These are phyloP conservation scores for Medakamo hakoo DNA, from an alignment of 139 green algal genomes.

Conservation along the genomic window DNA sequence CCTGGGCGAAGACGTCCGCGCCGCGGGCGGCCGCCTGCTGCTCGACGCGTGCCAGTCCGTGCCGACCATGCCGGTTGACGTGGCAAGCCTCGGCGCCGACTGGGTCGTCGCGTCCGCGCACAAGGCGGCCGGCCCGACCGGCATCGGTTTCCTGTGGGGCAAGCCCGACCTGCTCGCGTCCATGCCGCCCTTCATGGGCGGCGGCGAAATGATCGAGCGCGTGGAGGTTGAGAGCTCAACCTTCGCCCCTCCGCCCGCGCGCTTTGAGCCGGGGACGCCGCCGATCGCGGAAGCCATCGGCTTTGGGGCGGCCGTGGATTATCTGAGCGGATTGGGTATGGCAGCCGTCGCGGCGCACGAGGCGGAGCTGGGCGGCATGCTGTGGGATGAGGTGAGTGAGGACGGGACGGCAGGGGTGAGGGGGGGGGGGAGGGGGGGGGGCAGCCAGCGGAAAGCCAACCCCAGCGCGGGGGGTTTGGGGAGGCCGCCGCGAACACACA, in stretches of 20 bases:
- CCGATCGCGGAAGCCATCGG: constrained; percentile 74
- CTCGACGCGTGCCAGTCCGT: constrained; percentile 94
- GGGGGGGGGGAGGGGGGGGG: background rate
- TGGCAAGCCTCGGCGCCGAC: constrained; percentile 74
- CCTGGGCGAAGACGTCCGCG: constrained; percentile 37
- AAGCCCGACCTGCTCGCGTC: constrained; percentile 57
- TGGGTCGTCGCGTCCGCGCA: constrained; percentile 88
- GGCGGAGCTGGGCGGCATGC: constrained; percentile 57
- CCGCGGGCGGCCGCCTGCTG: constrained; percentile 67
- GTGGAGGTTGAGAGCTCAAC: constrained; percentile 86
- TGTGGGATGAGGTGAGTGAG: constrained; percentile 11
- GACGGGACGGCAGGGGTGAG: no score
- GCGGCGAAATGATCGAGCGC: constrained; percentile 96
- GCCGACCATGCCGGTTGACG: constrained; percentile 87
- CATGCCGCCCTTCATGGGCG: constrained; percentile 93
- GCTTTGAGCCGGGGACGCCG: constrained; percentile 95
- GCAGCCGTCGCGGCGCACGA: constrained; percentile 55
- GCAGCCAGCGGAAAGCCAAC: no score
- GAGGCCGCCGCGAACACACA: no score
- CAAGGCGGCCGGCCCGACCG: constrained; percentile 94
- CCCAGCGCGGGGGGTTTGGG: no score
- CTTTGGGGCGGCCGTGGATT: constrained; percentile 57
- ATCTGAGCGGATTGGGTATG: constrained; percentile 57
- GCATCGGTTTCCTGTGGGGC: constrained; percentile 96
- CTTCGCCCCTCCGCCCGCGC: constrained; percentile 69